These are phyloP conservation scores for Phytomonas serpens DNA, from an alignment of 208 protist species.

Conservation along the genomic window DNA sequence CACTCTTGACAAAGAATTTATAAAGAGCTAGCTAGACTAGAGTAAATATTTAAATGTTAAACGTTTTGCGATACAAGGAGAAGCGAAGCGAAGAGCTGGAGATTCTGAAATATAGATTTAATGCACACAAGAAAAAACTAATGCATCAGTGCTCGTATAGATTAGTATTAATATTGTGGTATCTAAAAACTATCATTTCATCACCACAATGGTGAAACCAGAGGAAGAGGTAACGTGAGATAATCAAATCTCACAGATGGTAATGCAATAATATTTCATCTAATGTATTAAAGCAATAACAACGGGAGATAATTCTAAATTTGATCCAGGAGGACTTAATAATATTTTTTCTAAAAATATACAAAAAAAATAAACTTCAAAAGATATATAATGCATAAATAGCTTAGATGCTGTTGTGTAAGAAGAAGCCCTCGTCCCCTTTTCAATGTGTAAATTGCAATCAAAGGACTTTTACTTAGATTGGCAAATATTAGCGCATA, in stretches of 20 bases:
- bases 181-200: background rate
- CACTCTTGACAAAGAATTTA: conserved; percentile 2
- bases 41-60: background rate
- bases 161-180: background rate
- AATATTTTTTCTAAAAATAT: background rate
- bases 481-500: background rate
- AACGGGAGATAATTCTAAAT: conserved; percentile 5
- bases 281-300: background rate
- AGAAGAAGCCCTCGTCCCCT: background rate
- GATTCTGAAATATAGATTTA: conserved; percentile 1
- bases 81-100: conserved; percentile 4
- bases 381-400: background rate
- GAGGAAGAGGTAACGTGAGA: background rate
- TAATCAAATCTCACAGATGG: background rate
- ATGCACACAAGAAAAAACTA: background rate
- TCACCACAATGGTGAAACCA: background rate
- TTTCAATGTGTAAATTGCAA: background rate
- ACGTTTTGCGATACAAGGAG: background rate
- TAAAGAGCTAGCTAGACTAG: background rate
- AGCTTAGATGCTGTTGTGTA: background rate
- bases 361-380: conserved; percentile 10
- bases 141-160: background rate
- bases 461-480: background rate
- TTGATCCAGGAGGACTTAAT: background rate
- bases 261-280: background rate